Conservation (phyloP, 2,329 filamentous ascomycete species). For the Epicoccum nigrum region DNA sequence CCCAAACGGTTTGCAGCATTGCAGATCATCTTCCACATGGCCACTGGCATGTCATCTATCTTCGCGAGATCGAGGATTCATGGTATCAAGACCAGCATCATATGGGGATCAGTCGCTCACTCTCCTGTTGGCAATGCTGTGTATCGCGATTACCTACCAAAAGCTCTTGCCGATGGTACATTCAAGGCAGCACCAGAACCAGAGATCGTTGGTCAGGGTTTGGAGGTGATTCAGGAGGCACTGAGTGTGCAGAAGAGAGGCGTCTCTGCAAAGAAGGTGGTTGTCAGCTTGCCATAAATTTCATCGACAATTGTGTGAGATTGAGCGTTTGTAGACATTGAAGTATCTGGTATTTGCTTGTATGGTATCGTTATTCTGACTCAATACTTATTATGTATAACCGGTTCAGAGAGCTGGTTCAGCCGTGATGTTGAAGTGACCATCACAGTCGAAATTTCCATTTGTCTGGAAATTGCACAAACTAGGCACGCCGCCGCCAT, state of each 20-base stretch:
- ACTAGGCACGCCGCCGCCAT: conserved; percentile 46
- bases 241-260: conserved; percentile 17
- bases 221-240: conserved; percentile 19
- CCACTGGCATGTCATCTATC: neutral
- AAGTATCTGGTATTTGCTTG: too few relatives aligned
- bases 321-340: too few relatives aligned
- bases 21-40: neutral
- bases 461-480: conserved; percentile 36
- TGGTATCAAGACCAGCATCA: conserved; percentile 1
- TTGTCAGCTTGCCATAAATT: conserved; percentile 3
- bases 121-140: conserved; percentile 7
- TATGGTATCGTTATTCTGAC: too few relatives aligned
- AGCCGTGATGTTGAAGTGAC: conserved; percentile 18
- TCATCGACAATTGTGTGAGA: neutral
- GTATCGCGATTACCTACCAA: conserved; percentile 15
- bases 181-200: conserved; percentile 24
- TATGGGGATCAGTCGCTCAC: conserved; percentile 1
- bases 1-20: neutral
- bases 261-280: conserved; percentile 20
- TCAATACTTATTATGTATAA: too few relatives aligned
- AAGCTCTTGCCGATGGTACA: conserved; percentile 17
- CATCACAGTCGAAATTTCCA: conserved; percentile 37
- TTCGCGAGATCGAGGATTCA: neutral
- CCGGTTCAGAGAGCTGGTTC: too few relatives aligned
- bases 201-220: conserved; percentile 14